Evolutionary conservation across 2,329 filamentous ascomycete genomes (phyloP), one percentile per base, ranked within the genome.

Genomic region (Pyricularia grisea): DNA sequence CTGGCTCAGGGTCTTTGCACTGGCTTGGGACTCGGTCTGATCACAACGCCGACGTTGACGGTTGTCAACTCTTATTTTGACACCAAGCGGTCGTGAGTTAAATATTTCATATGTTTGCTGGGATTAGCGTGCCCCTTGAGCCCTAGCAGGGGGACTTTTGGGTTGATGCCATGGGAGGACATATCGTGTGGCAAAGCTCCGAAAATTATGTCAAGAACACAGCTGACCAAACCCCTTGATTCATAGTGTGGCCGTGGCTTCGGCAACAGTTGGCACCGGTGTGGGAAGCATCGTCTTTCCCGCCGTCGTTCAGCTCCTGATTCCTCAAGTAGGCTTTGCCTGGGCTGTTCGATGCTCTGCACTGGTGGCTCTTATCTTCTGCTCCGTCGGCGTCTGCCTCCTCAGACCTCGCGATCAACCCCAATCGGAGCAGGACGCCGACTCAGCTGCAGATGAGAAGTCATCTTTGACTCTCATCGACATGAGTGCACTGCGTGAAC

Each of bases 241-340:
- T 50, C 3, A 4, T 12, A 68, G 67, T 0, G 78, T 89, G 4
- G 89, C 88, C 0, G 79, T 91, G 63, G 84, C 86, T 0, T 79
- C 90, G 4, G 82, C 84, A 42, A 85, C 88, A 0, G 84, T 83
- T 0, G 90, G 90, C 1, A 87, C 86, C 14, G 84, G 85, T 1
- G 83, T 84, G 0, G 89, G 89, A 0, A 88, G 88, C 2, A 78
- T 91, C 3, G 79, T 91, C 7, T 91, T 89, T 73, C 88, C 89
- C 0, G 82, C 85, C 1, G 80, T 85, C 2, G 80, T 86, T 5
- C 81, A 84, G 74, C 84, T 87, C 68, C 78, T 91, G 7, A 81
- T 90, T 3, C 88, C 88, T 0, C 79, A 78, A 31, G 77, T 91
- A 20, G 89, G 89, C 0, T 91, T 90, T 73, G 81, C 82, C 1